Base-by-base conservation (phyloP, 352 stramenopile species). In the Phytophthora rubi region DNA sequence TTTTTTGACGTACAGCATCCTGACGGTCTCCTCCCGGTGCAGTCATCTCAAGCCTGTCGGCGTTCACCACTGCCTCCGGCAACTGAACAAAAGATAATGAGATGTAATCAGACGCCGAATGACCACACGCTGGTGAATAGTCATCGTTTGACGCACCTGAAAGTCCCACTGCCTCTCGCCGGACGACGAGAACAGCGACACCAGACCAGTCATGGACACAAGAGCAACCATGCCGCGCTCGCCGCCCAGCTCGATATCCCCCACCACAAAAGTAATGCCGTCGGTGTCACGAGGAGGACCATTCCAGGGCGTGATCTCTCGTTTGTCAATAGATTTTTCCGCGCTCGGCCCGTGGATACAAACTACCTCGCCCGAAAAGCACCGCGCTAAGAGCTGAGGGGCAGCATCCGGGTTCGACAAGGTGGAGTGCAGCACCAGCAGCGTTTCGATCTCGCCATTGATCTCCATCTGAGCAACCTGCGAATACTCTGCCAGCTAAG, bases 381-480 rank as follows among this genome's bases (percentile, higher is more conserved):
- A 91, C 15, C 81, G 65, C n/a, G 77, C 68, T 5, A 89, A 56
- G 52, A 91, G 57, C 42, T 77, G 63, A 59, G 70, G 37, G n/a
- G 67, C 16, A 33, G 59, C 42, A 44, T 77, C 42, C 37, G 53
- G n/a, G 9, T 49, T 51, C 35, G 56, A 42, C 37, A 70, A 32
- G 4, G 62, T 51, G 1, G 56, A 59, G n/a, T 63, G 65, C 15
- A 90, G 60, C 16, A 77, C 51, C 13, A 83, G 71, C 49, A 93
- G 71, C 26, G 76, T 74, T 62, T 91, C 84, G 49, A 93, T 82
- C 64, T 93, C 86, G 47, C 62, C 70, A 39, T 77, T 76, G 13
- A 93, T 74, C 28, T 89, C 81, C 49, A 86, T 76, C 48, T 83
- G 78, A 30, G 81, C 74, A 10, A 87, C 62, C 35, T 88, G 82